Base-by-base conservation (phyloP, 208 protist species). In the Sergeia podlipaevii region DNA sequence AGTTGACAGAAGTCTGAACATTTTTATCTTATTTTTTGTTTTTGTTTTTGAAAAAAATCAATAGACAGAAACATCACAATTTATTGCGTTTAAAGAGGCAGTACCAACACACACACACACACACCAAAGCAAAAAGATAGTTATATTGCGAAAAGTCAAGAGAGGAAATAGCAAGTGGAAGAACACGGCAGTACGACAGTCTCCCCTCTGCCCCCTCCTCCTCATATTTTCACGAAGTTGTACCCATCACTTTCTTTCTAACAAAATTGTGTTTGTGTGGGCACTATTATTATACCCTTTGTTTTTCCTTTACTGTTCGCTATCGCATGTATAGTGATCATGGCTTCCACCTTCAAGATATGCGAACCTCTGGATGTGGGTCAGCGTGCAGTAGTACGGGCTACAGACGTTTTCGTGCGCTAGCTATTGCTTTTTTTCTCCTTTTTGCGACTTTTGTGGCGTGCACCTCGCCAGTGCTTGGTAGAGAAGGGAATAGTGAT, bases 341-440 rank as follows among this genome's bases (percentile, higher is more conserved):
- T n/a, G n/a, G n/a, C n/a, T n/a, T n/a, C n/a, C n/a, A n/a, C n/a
- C n/a, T n/a, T n/a, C n/a, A n/a, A n/a, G n/a, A n/a, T n/a, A n/a
- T n/a, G n/a, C n/a, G n/a, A n/a, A n/a, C n/a, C n/a, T n/a, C n/a
- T n/a, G n/a, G n/a, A n/a, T n/a, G n/a, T n/a, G n/a, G n/a, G n/a
- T n/a, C n/a, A n/a, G n/a, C n/a, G n/a, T n/a, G n/a, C n/a, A n/a
- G n/a, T n/a, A n/a, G n/a, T n/a, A n/a, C n/a, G n/a, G n/a, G n/a
- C n/a, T n/a, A n/a, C n/a, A n/a, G n/a, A n/a, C n/a, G n/a, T n/a
- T n/a, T n/a, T n/a, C n/a, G n/a, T n/a, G n/a, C n/a, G n/a, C n/a
- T n/a, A n/a, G n/a, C n/a, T n/a, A n/a, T n/a, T n/a, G 13, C 4
- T 53, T 37, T 53, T 38, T 53, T 27, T 50, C 33, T 50, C 33